These are phyloP conservation scores for Pythium apleroticum DNA, from an alignment of 352 stramenopile species.

Conservation along the genomic window DNA sequence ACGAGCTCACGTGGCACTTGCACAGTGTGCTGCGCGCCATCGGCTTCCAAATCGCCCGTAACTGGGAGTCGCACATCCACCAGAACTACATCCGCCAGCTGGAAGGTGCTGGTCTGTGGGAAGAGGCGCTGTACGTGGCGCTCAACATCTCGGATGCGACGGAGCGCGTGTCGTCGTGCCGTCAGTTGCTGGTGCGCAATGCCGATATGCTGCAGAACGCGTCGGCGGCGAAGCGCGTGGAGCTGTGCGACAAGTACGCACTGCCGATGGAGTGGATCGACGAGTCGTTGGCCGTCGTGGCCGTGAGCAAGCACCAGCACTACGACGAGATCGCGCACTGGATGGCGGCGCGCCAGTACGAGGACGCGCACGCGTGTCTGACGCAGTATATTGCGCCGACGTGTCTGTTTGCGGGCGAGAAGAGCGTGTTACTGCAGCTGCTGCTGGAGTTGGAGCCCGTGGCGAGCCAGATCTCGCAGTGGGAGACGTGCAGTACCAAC, in stretches of 20 bases:
- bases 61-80: slow-evolving; percentile 78
- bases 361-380: slow-evolving; percentile 63
- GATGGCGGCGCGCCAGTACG: slow-evolving; percentile 58
- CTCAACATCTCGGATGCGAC: slow-evolving; percentile 63
- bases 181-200: slow-evolving; percentile 65
- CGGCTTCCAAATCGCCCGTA: slow-evolving; percentile 69
- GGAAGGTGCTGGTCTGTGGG: slow-evolving; percentile 58
- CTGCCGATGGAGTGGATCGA: slow-evolving; percentile 69
- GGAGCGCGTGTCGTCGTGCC: slow-evolving; percentile 60
- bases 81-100: slow-evolving; percentile 84
- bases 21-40: slow-evolving; percentile 69
- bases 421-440: slow-evolving; percentile 49
- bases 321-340: slow-evolving; percentile 75
- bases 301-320: slow-evolving; percentile 44
- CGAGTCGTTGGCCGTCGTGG: slow-evolving; percentile 61
- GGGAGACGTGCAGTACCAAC: slow-evolving; percentile 49
- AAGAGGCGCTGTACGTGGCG: slow-evolving; percentile 77
- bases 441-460: slow-evolving; percentile 60
- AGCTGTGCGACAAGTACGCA: slow-evolving; percentile 47
- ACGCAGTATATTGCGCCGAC: slow-evolving; percentile 55
- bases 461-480: slow-evolving; percentile 55
- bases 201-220: slow-evolving; percentile 42
- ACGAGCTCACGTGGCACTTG: slow-evolving; percentile 80
- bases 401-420: slow-evolving; percentile 69
- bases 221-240: slow-evolving; percentile 34